Conservation (phyloP, 2,329 filamentous ascomycete genomes). For the Cercospora citrullina region DNA sequence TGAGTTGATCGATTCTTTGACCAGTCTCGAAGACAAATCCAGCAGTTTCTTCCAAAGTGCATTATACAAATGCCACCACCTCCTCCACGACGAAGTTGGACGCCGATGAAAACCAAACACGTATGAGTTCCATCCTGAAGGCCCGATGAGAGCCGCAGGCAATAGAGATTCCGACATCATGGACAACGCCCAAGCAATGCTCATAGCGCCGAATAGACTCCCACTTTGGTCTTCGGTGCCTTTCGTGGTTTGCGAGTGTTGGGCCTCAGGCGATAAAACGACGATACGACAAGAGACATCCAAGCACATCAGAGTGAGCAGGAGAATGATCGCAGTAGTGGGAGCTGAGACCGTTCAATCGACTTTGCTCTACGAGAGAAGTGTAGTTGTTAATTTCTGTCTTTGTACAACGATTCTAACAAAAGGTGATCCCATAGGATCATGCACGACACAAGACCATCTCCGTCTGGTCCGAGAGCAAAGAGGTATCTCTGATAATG, state of each 20-base stretch:
- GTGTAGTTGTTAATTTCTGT: not conserved
- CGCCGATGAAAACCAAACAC: not conserved
- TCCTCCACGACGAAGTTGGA: not conserved
- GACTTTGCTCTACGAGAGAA: not conserved
- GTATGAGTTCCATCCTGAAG: not conserved
- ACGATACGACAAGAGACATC: not conserved
- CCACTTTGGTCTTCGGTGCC: not conserved
- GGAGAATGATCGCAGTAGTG: not conserved
- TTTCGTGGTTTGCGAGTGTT: not conserved
- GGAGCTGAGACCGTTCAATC: not conserved
- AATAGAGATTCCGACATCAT: not conserved
- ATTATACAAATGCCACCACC: not conserved
- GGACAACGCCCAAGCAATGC: not conserved
- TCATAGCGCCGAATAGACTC: not conserved
- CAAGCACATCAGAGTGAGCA: not conserved
- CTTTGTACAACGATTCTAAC: not conserved
- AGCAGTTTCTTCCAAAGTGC: not conserved
- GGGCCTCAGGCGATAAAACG: not conserved
- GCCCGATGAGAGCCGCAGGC: not conserved
- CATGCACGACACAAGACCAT: not conserved
- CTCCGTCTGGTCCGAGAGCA: not conserved
- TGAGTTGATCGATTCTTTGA: not conserved
- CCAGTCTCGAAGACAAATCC: not conserved
- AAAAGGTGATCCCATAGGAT: not conserved
- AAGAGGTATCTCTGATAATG: not conserved